These are phyloP conservation scores for Funneliformis mosseae DNA, from an alignment of 192 early-diverging fungal species.

Conservation along the genomic window DNA sequence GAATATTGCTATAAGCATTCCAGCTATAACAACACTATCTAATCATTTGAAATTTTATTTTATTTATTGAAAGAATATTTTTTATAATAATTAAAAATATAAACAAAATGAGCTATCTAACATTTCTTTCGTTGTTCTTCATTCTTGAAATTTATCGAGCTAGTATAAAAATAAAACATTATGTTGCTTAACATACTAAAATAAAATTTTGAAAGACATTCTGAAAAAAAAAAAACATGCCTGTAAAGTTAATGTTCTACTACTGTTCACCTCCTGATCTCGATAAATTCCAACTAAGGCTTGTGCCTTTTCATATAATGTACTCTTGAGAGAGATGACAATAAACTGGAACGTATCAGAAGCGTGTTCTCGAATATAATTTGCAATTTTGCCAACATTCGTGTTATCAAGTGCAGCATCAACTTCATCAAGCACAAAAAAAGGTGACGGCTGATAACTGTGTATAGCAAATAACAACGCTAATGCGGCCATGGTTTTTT, in stretches of 20 bases:
- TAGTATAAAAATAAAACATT: neutral
- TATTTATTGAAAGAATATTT: too few species aligned
- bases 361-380: conserved; percentile 83
- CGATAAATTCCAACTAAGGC: conserved; percentile 96
- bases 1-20: too few species aligned
- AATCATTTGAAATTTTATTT: too few species aligned
- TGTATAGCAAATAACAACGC: conserved; percentile 98
- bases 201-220: neutral
- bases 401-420: conserved; percentile 98
- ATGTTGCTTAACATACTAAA: neutral
- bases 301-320: conserved; percentile 91
- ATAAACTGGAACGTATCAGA: conserved; percentile 87
- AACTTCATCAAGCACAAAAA: conserved; percentile 99
- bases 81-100: neutral
- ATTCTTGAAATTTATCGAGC: conserved; percentile 18
- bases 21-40: too few species aligned
- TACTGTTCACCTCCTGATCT: conserved; percentile 83
- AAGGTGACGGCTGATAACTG: conserved; percentile 92
- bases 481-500: conserved; percentile 97
- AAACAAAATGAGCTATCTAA: neutral
- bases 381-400: conserved; percentile 91
- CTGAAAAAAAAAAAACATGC: conserved; percentile 37
- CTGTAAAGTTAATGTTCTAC: conserved; percentile 78
- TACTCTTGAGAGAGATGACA: conserved; percentile 95
- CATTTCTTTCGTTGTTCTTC: neutral